These are phyloP conservation scores for Paecilomyces fulvus DNA, from an alignment of 2,329 filamentous ascomycete species.

Conservation along the genomic window DNA sequence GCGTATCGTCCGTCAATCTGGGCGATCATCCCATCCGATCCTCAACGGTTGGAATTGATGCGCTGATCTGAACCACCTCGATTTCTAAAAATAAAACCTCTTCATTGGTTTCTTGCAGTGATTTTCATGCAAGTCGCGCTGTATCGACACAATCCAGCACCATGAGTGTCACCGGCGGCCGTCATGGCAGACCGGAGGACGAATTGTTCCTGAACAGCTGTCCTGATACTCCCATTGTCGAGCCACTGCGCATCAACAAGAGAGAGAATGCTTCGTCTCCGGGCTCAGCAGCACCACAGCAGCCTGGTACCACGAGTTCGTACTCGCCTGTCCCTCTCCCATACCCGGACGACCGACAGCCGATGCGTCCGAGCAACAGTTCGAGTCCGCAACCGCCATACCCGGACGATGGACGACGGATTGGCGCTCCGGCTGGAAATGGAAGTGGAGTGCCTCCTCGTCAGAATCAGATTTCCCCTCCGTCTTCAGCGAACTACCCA, in stretches of 20 bases:
- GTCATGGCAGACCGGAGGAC: conserved; percentile 63
- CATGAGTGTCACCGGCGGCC: conserved; percentile 38
- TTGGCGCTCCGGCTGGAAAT: conserved; percentile 9
- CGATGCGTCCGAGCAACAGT: conserved; percentile 21
- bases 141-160: conserved; percentile 7
- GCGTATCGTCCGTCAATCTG: neutral
- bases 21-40: neutral
- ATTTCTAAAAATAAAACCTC: neutral
- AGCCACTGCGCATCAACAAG: conserved; percentile 79
- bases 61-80: neutral
- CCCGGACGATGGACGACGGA: conserved; percentile 20
- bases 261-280: conserved; percentile 56
- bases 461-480: conserved; percentile 19
- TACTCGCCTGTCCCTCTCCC: conserved; percentile 60
- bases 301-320: conserved; percentile 51
- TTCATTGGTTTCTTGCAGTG: conserved; percentile 3
- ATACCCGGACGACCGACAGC: conserved; percentile 61
- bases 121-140: neutral
- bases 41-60: neutral
- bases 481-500: conserved; percentile 29
- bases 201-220: conserved; percentile 68
- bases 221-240: conserved; percentile 66
- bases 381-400: conserved; percentile 26
- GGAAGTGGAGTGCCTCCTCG: conserved; percentile 14
- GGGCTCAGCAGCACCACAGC: conserved; percentile 23